These are phyloP conservation scores for Colletotrichum magnum DNA, from an alignment of 2,329 filamentous ascomycete species.

Conservation along the genomic window DNA sequence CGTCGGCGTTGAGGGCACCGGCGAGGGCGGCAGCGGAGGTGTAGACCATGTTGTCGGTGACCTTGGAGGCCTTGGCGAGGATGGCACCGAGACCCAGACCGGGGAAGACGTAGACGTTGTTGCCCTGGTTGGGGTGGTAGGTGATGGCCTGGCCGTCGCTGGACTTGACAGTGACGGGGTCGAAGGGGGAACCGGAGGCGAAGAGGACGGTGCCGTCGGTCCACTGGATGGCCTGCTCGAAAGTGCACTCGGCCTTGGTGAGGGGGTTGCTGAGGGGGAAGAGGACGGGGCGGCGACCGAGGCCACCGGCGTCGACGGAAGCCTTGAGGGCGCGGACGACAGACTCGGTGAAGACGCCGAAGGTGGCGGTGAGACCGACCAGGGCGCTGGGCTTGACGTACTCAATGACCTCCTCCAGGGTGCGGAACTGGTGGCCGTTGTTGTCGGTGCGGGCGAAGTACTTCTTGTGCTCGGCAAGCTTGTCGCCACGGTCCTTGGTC, in stretches of 20 bases:
- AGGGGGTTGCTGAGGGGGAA: slow-evolving; percentile 98
- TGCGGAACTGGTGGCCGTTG: slow-evolving; percentile 78
- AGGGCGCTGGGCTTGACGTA: slow-evolving; percentile 96
- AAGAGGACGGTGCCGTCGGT: slow-evolving; percentile 94
- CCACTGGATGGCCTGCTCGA: slow-evolving; percentile 91
- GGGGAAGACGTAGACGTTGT: slow-evolving; percentile 95
- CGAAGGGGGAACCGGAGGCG: slow-evolving; percentile 94
- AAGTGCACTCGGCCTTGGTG: slow-evolving; percentile 97
- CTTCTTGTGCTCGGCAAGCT: slow-evolving; percentile 90
- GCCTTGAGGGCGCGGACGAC: slow-evolving; percentile 81
- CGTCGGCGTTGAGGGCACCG: slow-evolving; percentile 82
- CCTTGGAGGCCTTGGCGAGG: slow-evolving; percentile 85
- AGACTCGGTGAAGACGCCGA: slow-evolving; percentile 92
- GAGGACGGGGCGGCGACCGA: slow-evolving; percentile 87
- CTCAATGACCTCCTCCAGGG: slow-evolving; percentile 91
- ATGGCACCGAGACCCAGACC: slow-evolving; percentile 95
- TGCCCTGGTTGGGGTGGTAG: slow-evolving; percentile 86
- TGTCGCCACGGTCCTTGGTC: slow-evolving; percentile 92
- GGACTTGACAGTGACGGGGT: slow-evolving; percentile 76
- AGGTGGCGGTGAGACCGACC: slow-evolving; percentile 94
- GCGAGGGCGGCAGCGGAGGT: slow-evolving; percentile 88
- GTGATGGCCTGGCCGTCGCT: slow-evolving; percentile 71
- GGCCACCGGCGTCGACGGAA: slow-evolving; percentile 72
- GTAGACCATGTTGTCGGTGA: slow-evolving; percentile 98
- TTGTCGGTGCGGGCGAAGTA: slow-evolving; percentile 78